Evolutionary conservation across 768 basidiomycete species (phyloP).

Genomic region (Lentinula sp.): DNA sequence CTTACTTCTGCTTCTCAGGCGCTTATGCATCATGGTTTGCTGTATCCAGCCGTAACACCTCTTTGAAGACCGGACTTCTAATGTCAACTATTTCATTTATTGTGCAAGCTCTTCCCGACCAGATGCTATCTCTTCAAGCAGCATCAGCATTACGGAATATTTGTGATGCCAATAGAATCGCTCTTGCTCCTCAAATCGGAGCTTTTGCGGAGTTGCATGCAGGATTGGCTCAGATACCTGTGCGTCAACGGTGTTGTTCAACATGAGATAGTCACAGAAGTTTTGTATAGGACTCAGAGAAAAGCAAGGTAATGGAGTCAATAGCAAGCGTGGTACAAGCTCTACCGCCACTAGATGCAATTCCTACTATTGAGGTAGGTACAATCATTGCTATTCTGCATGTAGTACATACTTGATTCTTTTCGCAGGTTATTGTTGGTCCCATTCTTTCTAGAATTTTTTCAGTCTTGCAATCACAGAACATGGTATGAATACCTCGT

Average conservation of each 20-base stretch:
- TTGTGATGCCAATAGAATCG: constrained; percentile 86
- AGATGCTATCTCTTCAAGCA: constrained; percentile 58
- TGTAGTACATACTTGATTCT: background rate
- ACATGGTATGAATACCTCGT: constrained; percentile 15
- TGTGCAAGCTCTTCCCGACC: constrained; percentile 63
- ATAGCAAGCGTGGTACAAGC: constrained; percentile 94
- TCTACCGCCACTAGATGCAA: constrained; percentile 69
- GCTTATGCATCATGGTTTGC: constrained; percentile 80
- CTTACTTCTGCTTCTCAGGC: constrained; percentile 29
- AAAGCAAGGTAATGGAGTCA: constrained; percentile 85
- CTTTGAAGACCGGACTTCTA: constrained; percentile 38
- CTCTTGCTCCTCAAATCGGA: constrained; percentile 74
- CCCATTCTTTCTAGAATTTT: constrained; percentile 69
- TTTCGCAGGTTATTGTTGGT: constrained; percentile 57
- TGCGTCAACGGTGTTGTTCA: constrained; percentile 26
- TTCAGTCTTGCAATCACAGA: constrained; percentile 51
- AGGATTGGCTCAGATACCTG: constrained; percentile 66
- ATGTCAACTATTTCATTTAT: constrained; percentile 66
- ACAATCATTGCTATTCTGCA: background rate
- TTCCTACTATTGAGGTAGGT: constrained; percentile 69
- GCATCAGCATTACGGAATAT: constrained; percentile 80
- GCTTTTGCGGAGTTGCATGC: constrained; percentile 85
- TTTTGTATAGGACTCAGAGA: constrained; percentile 65
- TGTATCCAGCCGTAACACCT: constrained; percentile 29
- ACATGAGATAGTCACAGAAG: background rate